Conservation (phyloP, 805 yeast genomes). For the Cyberlindnera amylophila region DNA sequence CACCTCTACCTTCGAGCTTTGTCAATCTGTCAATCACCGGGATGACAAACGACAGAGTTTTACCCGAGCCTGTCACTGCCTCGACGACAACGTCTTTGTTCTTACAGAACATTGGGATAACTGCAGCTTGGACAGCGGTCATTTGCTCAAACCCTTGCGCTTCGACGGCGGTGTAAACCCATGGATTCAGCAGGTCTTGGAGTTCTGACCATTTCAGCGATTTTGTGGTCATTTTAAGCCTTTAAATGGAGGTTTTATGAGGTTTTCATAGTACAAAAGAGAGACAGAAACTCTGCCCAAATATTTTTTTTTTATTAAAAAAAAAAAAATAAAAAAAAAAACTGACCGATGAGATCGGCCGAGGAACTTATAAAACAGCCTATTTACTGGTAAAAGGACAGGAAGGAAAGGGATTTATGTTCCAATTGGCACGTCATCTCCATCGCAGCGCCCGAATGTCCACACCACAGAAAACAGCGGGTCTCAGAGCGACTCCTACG, state of each 20-base stretch:
- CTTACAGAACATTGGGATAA: slow-evolving; percentile 77
- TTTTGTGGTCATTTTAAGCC: slow-evolving; percentile 26
- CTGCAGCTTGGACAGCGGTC: slow-evolving; percentile 98
- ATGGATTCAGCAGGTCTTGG: slow-evolving; percentile 52
- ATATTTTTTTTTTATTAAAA: no score
- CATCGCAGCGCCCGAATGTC: no score
- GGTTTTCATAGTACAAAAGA: no score
- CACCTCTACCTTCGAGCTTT: slow-evolving; percentile 39
- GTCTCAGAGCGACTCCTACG: neutral
- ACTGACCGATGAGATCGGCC: no score
- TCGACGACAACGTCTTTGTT: slow-evolving; percentile 96
- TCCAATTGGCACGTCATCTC: no score
- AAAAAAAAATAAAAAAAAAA: no score
- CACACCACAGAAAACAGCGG: no score
- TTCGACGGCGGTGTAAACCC: slow-evolving; percentile 66
- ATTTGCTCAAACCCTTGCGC: slow-evolving; percentile 72
- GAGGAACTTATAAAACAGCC: no score
- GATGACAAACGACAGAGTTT: slow-evolving; percentile 83
- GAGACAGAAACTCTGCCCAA: no score
- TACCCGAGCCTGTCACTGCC: slow-evolving; percentile 98
- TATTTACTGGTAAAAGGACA: no score
- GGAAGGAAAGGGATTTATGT: no score
- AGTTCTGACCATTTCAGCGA: slow-evolving; percentile 63
- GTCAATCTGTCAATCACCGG: slow-evolving; percentile 72
- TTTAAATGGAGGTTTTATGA: no score